Base-by-base conservation (phyloP, 2,329 filamentous ascomycete species). In the Plenodomus lindquistii region DNA sequence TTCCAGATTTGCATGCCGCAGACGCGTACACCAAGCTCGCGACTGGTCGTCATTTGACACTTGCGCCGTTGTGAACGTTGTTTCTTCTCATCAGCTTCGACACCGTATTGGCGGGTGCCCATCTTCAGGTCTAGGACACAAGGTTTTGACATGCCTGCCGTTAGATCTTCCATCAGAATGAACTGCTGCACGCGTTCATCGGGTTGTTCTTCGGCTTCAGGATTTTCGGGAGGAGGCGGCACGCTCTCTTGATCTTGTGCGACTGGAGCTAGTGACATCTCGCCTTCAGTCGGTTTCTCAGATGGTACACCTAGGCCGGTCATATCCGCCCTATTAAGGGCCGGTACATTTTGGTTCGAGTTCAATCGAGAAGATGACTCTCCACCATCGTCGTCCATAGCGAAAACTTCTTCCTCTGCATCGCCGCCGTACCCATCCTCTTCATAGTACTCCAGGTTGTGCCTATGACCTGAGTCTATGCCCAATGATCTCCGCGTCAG, bases 71-170 rank as follows among this genome's bases (percentile, higher is more conserved):
- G 94, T 0, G 94, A 97, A 51, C 87, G 86, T 65, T 92, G 89
- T 73, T 99, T 99, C 78, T 96, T 96, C 37, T 91, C 85, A 44
- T 83, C 86, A 2, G 94, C 94, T 60, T 97, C 92, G 11, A 97
- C 85, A 7, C 94, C 94, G 69, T 97, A 97, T 68, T 99, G 94
- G 2, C 94, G 86, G 7, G 94, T 99, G 17, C 94, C 94, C 94
- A 99, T 99, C 71, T 99, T 99, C 54, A 99, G 79, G 69, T 99
- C 94, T 72, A 99, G 88, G 50, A 99, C 96, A 73, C 94, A 97
- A 4, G 94, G 94, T 42, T 89, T 86, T 68, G 91, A 92, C 94
- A 99, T 97, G 27, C 93, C 93, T 2, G 93, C 89, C 1, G 94
- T 99, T 40, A 99, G 81, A 69, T 99, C 94, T 73, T 99, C 94